Evolutionary conservation across 352 stramenopile genomes (phyloP), one percentile per base, ranked within the genome.

Genomic region (Pythium utonaiense): DNA sequence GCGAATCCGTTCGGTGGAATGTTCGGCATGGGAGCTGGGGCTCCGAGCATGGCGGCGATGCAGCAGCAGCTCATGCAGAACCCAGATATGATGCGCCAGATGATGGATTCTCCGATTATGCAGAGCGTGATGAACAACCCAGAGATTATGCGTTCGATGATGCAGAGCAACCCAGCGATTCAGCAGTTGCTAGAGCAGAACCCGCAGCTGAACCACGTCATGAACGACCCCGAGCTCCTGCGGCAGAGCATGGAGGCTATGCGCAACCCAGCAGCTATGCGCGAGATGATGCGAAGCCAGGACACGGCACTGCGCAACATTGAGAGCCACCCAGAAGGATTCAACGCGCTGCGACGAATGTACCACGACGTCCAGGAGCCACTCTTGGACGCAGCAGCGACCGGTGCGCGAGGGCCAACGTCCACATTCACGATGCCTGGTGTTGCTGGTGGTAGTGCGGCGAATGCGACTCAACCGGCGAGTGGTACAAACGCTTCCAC

Each of bases 241-340:
- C 75, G 95, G 21, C 86, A 98, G 60, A 95, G 86, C 60, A 98
- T 99, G 83, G 91, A 99, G 69, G 97, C 97, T 62, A 98, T 98
- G 89, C 87, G 96, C 45, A 98, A 99, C 73, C 97, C 97, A 14
- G 83, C 80, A 6, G 89, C 89, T 17, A 98, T 98, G 89, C 90
- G 95, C 41, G 93, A 99, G 66, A 97, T 97, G 75, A 98, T 99
- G 95, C 84, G 96, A 6, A 96, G 83, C 74, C 96, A 99, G 69
- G 97, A 99, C 77, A 95, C 97, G 47, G 96, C 96, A 17, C 83
- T 99, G 77, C 87, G 84, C 44, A 97, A 99, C 71, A 96, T 99
- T 58, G 95, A 99, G 74, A 98, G 96, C 64, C 93, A 98, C 49
- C 96, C 96, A 0, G 96, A 98, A 41, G 97, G 97, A 31, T 99